These are phyloP conservation scores for Bipolaris zeicola DNA, from an alignment of 2,329 filamentous ascomycete genomes.

Conservation along the genomic window DNA sequence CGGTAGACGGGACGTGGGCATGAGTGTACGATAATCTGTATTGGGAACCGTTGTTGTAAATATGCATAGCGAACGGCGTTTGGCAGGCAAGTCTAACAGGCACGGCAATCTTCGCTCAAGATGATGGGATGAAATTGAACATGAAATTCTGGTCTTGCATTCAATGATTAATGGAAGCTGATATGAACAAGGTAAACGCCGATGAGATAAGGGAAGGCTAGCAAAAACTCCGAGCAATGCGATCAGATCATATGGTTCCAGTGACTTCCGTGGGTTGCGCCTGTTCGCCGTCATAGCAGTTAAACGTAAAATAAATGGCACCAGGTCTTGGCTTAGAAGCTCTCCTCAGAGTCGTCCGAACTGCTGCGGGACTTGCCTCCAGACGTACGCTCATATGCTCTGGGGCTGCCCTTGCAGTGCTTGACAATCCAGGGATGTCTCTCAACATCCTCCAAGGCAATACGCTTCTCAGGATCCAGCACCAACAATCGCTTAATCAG, in stretches of 20 bases:
- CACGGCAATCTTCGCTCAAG: conserved; percentile 22
- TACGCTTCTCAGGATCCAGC: conserved; percentile 89
- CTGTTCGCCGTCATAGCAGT: conserved; percentile 22
- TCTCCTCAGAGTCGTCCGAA: conserved; percentile 34
- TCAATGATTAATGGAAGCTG: conserved; percentile 14
- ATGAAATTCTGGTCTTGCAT: conserved; percentile 17
- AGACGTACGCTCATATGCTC: conserved; percentile 41
- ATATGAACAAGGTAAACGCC: conserved; percentile 2
- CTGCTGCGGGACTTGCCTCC: conserved; percentile 37
- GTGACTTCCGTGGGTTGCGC: conserved; percentile 14
- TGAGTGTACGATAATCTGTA: neutral
- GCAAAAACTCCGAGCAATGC: conserved; percentile 14
- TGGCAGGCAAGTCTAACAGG: neutral
- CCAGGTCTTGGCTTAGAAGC: conserved; percentile 12
- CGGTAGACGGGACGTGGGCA: conserved; percentile 54
- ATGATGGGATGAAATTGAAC: neutral
- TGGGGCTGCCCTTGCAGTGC: conserved; percentile 68
- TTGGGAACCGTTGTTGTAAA: neutral
- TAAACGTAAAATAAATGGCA: conserved; percentile 20
- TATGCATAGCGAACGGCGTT: conserved; percentile 10
- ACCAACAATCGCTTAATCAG: conserved; percentile 89
- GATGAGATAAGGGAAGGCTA: neutral
- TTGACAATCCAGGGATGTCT: conserved; percentile 96
- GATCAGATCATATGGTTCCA: conserved; percentile 3
- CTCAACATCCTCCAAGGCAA: conserved; percentile 86